Percentiles rank a stretch among this genome's conserved stretches.
Evolutionary conservation across 73 alveolate genomes (phyloP).

Genomic region (Durusdinium trenchii): DNA sequence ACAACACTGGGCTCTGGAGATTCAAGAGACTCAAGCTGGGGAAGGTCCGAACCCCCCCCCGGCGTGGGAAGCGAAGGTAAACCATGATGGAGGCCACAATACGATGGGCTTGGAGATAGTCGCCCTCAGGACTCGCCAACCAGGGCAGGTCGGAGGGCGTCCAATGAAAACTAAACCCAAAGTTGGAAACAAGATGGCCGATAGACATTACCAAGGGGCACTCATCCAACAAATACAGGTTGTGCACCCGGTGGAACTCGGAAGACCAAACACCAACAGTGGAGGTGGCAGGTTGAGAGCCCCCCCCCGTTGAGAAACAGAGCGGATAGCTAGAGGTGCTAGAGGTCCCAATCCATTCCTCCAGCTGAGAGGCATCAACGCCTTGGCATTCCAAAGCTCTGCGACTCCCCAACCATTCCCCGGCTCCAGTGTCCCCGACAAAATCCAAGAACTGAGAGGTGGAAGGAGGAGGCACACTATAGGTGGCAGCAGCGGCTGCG

Average conservation of each 20-base stretch:
- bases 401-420: slow-evolving; percentile 22
- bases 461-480: background rate
- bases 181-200: background rate
- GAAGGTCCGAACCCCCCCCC: background rate
- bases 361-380: background rate
- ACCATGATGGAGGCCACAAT: background rate
- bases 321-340: background rate
- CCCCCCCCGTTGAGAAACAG: slow-evolving; percentile 29
- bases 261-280: background rate
- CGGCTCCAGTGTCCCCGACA: too few relatives aligned
- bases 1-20: background rate
- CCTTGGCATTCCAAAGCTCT: background rate
- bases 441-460: background rate
- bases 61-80: slow-evolving; percentile 18
- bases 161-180: slow-evolving; percentile 9
- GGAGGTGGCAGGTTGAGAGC: background rate
- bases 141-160: background rate
- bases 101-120: background rate
- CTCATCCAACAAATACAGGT: background rate
- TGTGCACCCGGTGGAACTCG: background rate
- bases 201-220: background rate
- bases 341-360: background rate
- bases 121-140: background rate
- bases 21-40: background rate
- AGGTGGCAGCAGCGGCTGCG: slow-evolving; percentile 7